Evolutionary conservation across 129 eudicot species (phyloP), one percentile per base, ranked within the genome.

Genomic region (Chrysanthemum lavandulifolium): DNA sequence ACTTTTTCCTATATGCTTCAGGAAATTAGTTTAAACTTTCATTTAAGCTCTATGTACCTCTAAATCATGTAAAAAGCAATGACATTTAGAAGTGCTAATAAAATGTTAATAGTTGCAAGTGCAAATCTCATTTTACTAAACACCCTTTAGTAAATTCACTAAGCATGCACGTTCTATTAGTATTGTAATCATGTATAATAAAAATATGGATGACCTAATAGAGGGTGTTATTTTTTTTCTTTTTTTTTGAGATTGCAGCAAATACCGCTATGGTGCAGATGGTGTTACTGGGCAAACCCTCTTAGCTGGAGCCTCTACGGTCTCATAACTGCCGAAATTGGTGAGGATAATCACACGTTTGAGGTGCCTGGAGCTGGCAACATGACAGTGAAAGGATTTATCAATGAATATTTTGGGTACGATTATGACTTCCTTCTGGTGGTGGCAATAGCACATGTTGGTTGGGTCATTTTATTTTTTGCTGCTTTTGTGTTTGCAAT

Each of bases 241-340:
- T 23, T 23, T 23, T 23, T 23, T 23, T 23, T 1, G 25, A 23
- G 25, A 14, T 40, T 65, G 54, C 69, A 65, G 67, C 49, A 67
- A 67, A 67, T 67, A 49, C 72, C 72, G 4, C 47, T 67, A 50
- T 50, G 72, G 72, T 21, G 72, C 13, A 49, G 47, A 58, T 67
- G 72, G 72, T 67, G 47, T 67, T 67, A 67, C 59, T 67, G 72
- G 72, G 72, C 58, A 6, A 19, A 52, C 23, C 72, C 60, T 52
- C 12, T 67, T 6, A 53, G 58, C 58, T 67, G 72, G 72, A 67
- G 58, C 5, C 4, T 67, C 6, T 67, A 67, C 59, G 59, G 72
- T 53, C 59, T 67, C 58, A 23, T 67, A 25, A 25, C 72, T 18
- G 21, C 23, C 11, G 36, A 67, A 27, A 5, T 67, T 11, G 71